phyloP scores from a whole-genome alignment of 495 filamentous ascomycete species.

The Penicillium arizonense region DNA sequence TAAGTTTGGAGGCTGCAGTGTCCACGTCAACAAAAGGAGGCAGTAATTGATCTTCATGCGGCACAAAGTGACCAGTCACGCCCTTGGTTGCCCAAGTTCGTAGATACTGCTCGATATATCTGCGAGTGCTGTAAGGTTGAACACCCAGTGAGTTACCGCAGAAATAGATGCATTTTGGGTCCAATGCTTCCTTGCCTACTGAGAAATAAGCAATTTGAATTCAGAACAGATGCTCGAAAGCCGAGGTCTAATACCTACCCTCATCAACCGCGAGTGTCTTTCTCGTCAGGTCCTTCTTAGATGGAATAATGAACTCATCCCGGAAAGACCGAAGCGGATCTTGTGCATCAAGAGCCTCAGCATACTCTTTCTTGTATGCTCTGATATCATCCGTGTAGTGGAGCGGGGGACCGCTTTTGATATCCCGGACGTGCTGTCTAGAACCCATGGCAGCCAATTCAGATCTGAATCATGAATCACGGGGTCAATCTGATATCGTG shows the following conservation, averaged over 20 bases:
- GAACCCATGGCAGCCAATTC: conserved; percentile 22
- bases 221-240: background rate
- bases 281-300: conserved; percentile 71
- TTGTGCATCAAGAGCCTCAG: conserved; percentile 61
- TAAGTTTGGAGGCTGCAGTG: conserved; percentile 64
- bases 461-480: background rate
- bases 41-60: conserved; percentile 71
- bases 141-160: conserved; percentile 97
- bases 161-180: conserved; percentile 70
- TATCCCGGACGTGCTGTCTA: conserved; percentile 27
- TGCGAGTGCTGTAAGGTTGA: conserved; percentile 71
- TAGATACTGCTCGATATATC: conserved; percentile 75
- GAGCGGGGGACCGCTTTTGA: conserved; percentile 32
- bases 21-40: conserved; percentile 83
- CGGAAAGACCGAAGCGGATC: conserved; percentile 69
- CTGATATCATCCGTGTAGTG: conserved; percentile 40
- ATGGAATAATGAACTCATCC: conserved; percentile 81
- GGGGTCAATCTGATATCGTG: background rate
- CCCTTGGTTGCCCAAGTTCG: conserved; percentile 87
- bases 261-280: conserved; percentile 50
- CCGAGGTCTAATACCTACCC: conserved; percentile 17
- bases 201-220: background rate
- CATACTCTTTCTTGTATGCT: conserved; percentile 51
- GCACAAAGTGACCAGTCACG: conserved; percentile 90
- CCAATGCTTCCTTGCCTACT: conserved; percentile 26